These are phyloP conservation scores for Pythium myriotylum DNA, from an alignment of 352 stramenopile genomes.

Conservation along the genomic window DNA sequence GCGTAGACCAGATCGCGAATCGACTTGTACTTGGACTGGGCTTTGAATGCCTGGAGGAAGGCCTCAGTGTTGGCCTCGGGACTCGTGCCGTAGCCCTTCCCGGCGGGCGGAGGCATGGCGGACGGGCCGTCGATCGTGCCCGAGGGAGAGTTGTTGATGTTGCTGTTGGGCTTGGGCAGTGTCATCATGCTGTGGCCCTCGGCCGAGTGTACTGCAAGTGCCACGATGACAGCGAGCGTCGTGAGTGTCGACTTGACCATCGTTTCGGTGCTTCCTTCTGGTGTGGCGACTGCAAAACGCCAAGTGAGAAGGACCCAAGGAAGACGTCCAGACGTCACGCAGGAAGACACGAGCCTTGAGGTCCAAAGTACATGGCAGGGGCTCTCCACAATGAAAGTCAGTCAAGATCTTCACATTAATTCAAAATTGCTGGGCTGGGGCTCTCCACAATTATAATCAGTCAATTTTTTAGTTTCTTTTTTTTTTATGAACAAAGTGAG, in stretches of 20 bases:
- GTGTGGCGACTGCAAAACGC: not conserved
- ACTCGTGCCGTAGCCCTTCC: slow-evolving; percentile 19
- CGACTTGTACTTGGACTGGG: slow-evolving; percentile 24
- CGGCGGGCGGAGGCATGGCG: not conserved
- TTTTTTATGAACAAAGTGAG: too few relatives aligned
- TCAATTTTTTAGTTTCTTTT: too few relatives aligned
- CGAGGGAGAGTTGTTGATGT: slow-evolving; percentile 14
- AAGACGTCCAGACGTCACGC: too few relatives aligned
- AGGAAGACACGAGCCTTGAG: too few relatives aligned
- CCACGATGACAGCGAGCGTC: slow-evolving; percentile 1
- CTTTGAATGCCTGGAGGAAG: slow-evolving; percentile 30
- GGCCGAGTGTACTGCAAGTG: not conserved
- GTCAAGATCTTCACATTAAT: too few relatives aligned
- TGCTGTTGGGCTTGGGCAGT: slow-evolving; percentile 19
- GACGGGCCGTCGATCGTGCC: slow-evolving; percentile 14
- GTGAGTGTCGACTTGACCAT: slow-evolving; percentile 15
- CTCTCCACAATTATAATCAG: too few relatives aligned
- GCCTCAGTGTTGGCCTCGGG: slow-evolving; percentile 27
- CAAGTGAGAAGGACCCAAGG: slow-evolving; percentile 5
- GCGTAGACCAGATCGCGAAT: slow-evolving; percentile 18
- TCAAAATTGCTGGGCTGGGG: too few relatives aligned
- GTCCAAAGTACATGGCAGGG: too few relatives aligned
- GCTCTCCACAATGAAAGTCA: too few relatives aligned
- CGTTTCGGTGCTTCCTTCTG: too few relatives aligned
- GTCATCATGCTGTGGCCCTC: slow-evolving; percentile 22